These are phyloP conservation scores for Dispira simplex DNA, from an alignment of 192 early-diverging fungal species.

Conservation along the genomic window DNA sequence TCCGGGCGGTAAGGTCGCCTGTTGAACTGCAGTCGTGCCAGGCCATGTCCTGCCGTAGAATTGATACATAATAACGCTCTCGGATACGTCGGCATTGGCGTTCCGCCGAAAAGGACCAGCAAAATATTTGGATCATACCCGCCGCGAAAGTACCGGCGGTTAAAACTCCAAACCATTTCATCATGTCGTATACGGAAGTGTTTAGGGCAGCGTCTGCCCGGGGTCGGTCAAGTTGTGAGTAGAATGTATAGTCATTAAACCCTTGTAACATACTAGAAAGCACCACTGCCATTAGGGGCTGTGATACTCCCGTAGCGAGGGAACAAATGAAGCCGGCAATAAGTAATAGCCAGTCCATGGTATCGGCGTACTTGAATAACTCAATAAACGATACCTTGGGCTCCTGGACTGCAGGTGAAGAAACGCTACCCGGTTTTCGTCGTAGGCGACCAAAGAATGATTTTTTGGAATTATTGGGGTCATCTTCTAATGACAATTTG, in stretches of 20 bases:
- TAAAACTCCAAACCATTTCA: conserved; percentile 13
- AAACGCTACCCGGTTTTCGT: no score
- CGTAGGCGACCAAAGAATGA: no score
- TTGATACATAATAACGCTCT: conserved; percentile 49
- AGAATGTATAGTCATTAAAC: conserved; percentile 16
- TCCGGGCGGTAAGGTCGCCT: conserved; percentile 73
- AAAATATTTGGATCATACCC: conserved; percentile 14
- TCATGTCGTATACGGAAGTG: conserved; percentile 7
- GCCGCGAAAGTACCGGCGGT: conserved; percentile 11
- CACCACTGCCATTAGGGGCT: conserved; percentile 32
- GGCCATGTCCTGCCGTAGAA: conserved; percentile 72
- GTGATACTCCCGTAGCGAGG: conserved; percentile 20
- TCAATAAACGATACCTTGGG: conserved; percentile 34
- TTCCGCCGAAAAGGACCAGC: conserved; percentile 24
- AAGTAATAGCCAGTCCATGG: conserved; percentile 37
- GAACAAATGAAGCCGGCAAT: conserved; percentile 22
- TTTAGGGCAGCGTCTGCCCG: conserved; percentile 9
- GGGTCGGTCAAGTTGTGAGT: not conserved
- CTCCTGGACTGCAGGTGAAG: conserved; percentile 9
- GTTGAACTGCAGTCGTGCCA: conserved; percentile 71
- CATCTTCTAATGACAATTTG: no score
- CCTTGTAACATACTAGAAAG: conserved; percentile 17
- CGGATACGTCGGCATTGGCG: conserved; percentile 58
- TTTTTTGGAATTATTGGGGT: no score
- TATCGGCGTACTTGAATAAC: conserved; percentile 57